phyloP scores from a whole-genome alignment of 1,284 basidiomycete genomes.

The Irpex sp. region DNA sequence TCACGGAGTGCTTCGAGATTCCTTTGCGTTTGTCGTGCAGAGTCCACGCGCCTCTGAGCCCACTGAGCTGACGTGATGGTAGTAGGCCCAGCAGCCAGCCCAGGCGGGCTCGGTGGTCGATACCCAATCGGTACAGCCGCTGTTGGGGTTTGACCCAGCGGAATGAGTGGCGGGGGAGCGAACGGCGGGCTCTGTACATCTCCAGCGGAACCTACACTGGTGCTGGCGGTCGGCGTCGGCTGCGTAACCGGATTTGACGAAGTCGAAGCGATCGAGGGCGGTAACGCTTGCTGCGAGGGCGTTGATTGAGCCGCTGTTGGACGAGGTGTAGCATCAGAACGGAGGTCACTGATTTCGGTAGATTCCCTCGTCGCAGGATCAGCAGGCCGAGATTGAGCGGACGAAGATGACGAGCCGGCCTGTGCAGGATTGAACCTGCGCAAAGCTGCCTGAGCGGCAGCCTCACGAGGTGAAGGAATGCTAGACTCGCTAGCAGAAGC shows the following conservation, averaged over 20 bases:
- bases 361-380: neutral
- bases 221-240: slow-evolving; percentile 1
- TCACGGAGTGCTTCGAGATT: neutral
- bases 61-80: neutral
- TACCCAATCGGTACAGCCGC: neutral
- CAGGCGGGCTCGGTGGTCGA: neutral
- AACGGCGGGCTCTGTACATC: slow-evolving; percentile 14
- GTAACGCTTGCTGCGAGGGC: neutral
- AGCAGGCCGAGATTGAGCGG: slow-evolving; percentile 1
- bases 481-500: slow-evolving; percentile 5
- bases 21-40: neutral
- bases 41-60: neutral
- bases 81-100: neutral
- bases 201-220: neutral
- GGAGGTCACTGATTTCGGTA: neutral
- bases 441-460: slow-evolving; percentile 34
- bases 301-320: neutral
- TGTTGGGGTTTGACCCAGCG: slow-evolving; percentile 36
- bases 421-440: slow-evolving; percentile 22
- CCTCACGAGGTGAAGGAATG: slow-evolving; percentile 26
- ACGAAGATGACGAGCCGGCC: neutral
- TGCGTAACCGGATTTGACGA: neutral
- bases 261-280: neutral
- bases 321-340: neutral
- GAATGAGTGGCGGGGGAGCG: slow-evolving; percentile 39